These are phyloP conservation scores for Hemileccinum impolitum DNA, from an alignment of 768 basidiomycete species.

Conservation along the genomic window DNA sequence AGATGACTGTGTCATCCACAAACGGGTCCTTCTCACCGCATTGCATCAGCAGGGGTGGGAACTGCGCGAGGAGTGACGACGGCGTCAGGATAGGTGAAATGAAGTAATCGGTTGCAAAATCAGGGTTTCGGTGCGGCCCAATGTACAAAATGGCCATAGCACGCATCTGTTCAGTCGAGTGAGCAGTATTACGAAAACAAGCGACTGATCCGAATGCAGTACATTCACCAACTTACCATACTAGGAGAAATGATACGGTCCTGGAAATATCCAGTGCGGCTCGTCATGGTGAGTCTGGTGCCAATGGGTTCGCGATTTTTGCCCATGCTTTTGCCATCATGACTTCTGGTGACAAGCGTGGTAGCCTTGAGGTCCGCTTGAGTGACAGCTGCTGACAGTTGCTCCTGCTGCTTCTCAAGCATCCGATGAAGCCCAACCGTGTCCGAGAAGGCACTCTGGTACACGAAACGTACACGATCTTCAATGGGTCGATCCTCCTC, in stretches of 20 bases:
- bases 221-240: constrained; percentile 64
- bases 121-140: constrained; percentile 89
- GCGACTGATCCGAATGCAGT: constrained; percentile 4
- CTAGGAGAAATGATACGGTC: constrained; percentile 91
- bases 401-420: constrained; percentile 49
- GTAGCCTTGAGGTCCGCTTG: constrained; percentile 48
- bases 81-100: constrained; percentile 95
- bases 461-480: constrained; percentile 66
- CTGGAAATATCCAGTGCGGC: constrained; percentile 89
- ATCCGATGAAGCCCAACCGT: constrained; percentile 12
- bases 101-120: constrained; percentile 93
- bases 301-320: constrained; percentile 65
- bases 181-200: not conserved
- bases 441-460: constrained; percentile 27
- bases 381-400: constrained; percentile 48
- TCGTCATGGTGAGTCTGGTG: constrained; percentile 92
- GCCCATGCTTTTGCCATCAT: constrained; percentile 24
- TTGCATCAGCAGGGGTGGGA: constrained; percentile 91
- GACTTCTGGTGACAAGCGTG: constrained; percentile 32
- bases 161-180: constrained; percentile 78
- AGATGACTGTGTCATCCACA: constrained; percentile 96
- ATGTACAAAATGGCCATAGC: constrained; percentile 99
- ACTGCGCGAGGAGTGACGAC: constrained; percentile 76
- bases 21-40: constrained; percentile 96
- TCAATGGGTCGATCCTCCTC: constrained; percentile 76